phyloP scores from a whole-genome alignment of 768 basidiomycete species.

The Macrolepiota albuminosa region DNA sequence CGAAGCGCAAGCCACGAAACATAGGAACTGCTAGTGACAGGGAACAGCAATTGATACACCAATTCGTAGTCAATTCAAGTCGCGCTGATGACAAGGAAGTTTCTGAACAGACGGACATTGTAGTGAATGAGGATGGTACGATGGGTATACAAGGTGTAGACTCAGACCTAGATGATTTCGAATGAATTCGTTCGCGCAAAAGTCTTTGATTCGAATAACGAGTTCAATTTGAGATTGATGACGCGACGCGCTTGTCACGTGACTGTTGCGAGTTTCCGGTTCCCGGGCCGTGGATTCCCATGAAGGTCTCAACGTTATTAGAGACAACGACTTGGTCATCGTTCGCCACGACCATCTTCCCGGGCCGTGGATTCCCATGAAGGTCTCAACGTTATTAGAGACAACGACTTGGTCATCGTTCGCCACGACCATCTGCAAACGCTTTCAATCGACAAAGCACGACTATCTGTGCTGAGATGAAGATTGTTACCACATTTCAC shows the following conservation, averaged over 20 bases:
- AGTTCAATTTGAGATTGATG: neutral
- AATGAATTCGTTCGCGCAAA: constrained; percentile 4
- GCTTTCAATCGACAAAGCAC: neutral
- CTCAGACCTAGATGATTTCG: constrained; percentile 16
- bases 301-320: neutral
- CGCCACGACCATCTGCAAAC: neutral
- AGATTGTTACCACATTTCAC: constrained; percentile 73
- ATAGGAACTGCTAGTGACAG: constrained; percentile 13
- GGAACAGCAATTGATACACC: constrained; percentile 38
- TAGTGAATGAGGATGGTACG: constrained; percentile 58
- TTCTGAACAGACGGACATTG: constrained; percentile 28
- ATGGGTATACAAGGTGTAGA: constrained; percentile 39
- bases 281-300: neutral
- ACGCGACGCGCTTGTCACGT: neutral
- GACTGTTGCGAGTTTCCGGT: neutral
- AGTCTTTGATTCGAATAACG: neutral
- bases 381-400: neutral
- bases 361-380: neutral
- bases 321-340: constrained; percentile 1
- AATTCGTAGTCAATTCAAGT: constrained; percentile 35
- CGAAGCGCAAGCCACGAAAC: constrained; percentile 39
- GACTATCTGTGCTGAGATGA: constrained; percentile 27
- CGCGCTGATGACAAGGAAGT: constrained; percentile 14
- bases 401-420: constrained; percentile 2
- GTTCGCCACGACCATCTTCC: no score